These are phyloP conservation scores for Paralagenidium karlingii DNA, from an alignment of 352 stramenopile genomes.

Conservation along the genomic window DNA sequence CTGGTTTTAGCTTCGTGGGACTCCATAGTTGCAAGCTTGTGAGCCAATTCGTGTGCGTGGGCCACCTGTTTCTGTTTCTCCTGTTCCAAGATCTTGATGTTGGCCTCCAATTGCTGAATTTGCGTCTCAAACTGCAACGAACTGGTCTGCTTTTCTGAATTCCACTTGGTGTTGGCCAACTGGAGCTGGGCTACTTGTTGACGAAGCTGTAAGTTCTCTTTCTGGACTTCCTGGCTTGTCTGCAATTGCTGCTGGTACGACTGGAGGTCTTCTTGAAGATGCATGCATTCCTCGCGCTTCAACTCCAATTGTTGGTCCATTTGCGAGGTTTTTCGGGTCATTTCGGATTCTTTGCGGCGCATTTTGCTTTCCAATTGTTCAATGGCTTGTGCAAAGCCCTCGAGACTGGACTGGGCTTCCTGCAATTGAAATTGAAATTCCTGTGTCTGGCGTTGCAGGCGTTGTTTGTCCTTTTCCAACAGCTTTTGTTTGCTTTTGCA, in stretches of 20 bases:
- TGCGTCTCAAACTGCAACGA: constrained; percentile 13
- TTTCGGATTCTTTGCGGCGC: constrained; percentile 52
- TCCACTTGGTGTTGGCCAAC: too few species aligned
- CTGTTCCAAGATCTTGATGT: constrained; percentile 15
- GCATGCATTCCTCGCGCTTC: constrained; percentile 26
- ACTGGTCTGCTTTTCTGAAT: constrained; percentile 1
- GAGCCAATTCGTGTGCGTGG: constrained; percentile 14
- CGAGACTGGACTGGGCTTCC: constrained; percentile 37
- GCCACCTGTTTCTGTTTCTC: constrained; percentile 14
- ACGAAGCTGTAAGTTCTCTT: too few species aligned
- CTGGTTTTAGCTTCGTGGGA: constrained; percentile 12
- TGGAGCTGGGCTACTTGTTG: too few species aligned
- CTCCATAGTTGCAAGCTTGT: constrained; percentile 12
- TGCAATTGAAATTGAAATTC: constrained; percentile 46
- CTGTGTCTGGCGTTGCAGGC: constrained; percentile 24
- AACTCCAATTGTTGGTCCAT: constrained; percentile 32
- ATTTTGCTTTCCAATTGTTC: constrained; percentile 72
- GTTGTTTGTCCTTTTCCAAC: constrained; percentile 28
- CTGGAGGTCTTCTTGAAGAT: constrained; percentile 14
- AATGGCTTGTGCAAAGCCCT: constrained; percentile 47
- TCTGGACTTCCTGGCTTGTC: background rate
- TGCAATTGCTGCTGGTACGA: constrained; percentile 2
- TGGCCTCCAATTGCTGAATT: constrained; percentile 15
- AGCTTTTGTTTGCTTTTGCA: constrained; percentile 18
- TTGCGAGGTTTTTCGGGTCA: constrained; percentile 32